These are phyloP conservation scores for Podospora didyma DNA, from an alignment of 495 filamentous ascomycete species.

Conservation along the genomic window DNA sequence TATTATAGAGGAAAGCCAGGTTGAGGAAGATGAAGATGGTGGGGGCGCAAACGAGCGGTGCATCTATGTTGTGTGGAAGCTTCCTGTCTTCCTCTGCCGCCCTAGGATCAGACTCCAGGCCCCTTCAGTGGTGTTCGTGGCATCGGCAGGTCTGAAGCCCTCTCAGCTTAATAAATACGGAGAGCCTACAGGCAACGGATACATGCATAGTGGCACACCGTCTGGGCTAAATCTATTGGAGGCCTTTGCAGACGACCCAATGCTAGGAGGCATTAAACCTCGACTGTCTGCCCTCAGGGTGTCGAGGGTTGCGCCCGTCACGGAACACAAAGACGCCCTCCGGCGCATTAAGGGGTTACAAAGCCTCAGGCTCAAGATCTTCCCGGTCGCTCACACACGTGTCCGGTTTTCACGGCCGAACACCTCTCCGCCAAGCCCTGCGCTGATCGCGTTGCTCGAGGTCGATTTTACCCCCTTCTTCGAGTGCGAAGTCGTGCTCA, in stretches of 20 bases:
- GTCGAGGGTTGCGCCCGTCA: conserved; percentile 65
- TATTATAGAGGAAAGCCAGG: conserved; percentile 44
- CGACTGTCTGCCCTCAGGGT: conserved; percentile 77
- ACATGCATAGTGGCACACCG: conserved; percentile 71
- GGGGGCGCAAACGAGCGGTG: conserved; percentile 30
- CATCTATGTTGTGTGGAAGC: conserved; percentile 76
- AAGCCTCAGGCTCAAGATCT: conserved; percentile 65
- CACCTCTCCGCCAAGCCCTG: conserved; percentile 57
- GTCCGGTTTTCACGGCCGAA: conserved; percentile 75
- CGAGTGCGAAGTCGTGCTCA: conserved; percentile 64
- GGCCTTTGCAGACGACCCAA: conserved; percentile 66
- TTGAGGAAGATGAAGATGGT: conserved; percentile 31
- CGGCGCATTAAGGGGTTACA: conserved; percentile 61
- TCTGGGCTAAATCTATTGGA: conserved; percentile 79
- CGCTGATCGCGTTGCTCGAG: conserved; percentile 77
- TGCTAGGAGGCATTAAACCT: conserved; percentile 60
- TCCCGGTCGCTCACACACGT: conserved; percentile 77
- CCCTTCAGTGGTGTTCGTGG: conserved; percentile 71
- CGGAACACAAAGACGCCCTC: conserved; percentile 48
- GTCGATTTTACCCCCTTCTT: conserved; percentile 84
- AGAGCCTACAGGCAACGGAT: conserved; percentile 52
- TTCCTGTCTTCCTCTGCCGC: conserved; percentile 69
- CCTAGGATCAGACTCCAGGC: conserved; percentile 75
- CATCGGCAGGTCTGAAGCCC: conserved; percentile 64
- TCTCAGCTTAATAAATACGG: conserved; percentile 46